These are phyloP conservation scores for Yarrowia phangngaensis DNA, from an alignment of 805 yeast genomes.

Conservation along the genomic window DNA sequence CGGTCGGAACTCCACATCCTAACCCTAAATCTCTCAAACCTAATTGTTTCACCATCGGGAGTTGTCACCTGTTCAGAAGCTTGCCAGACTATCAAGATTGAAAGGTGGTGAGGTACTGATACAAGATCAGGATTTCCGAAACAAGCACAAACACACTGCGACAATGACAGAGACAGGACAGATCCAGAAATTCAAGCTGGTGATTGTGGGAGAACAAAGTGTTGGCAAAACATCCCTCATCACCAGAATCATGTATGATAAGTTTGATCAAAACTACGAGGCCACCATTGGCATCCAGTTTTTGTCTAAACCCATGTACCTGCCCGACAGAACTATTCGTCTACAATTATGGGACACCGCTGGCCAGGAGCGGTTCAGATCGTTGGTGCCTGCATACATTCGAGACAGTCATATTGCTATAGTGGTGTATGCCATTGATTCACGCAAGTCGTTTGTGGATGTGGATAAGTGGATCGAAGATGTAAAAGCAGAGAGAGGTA, in stretches of 20 bases:
- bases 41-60: too few relatives aligned
- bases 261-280: slow-evolving; percentile 88
- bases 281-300: slow-evolving; percentile 98
- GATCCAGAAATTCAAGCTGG: slow-evolving; percentile 53
- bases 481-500: slow-evolving; percentile 87
- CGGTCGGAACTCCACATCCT: too few relatives aligned
- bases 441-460: slow-evolving; percentile 69
- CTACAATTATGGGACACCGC: slow-evolving; percentile 98
- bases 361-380: slow-evolving; percentile 93
- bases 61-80: too few relatives aligned
- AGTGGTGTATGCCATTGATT: slow-evolving; percentile 87
- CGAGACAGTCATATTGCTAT: slow-evolving; percentile 97
- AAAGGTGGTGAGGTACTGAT: background rate
- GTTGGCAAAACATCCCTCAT: slow-evolving; percentile 95
- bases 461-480: slow-evolving; percentile 92
- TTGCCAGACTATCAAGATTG: slow-evolving; percentile 2
- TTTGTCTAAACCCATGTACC: slow-evolving; percentile 71
- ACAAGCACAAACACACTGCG: background rate
- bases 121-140: background rate
- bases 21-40: too few relatives aligned
- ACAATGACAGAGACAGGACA: slow-evolving; percentile 30
- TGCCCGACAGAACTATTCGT: slow-evolving; percentile 92
- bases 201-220: slow-evolving; percentile 94
- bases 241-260: slow-evolving; percentile 97
- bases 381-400: slow-evolving; percentile 91